These are phyloP conservation scores for Aspergillus tamarii DNA, from an alignment of 2,329 filamentous ascomycete species.

Conservation along the genomic window DNA sequence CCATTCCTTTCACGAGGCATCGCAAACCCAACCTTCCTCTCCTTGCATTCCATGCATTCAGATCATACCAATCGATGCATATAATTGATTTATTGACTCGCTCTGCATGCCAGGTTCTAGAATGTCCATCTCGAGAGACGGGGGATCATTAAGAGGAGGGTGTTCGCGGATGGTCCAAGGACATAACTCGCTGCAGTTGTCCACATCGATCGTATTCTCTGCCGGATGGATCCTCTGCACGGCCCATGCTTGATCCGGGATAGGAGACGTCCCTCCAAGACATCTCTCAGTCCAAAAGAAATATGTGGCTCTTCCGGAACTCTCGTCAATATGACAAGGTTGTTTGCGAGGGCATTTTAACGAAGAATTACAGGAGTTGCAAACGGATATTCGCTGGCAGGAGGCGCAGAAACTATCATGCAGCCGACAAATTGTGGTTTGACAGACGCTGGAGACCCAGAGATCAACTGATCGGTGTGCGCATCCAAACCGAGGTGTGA, in stretches of 20 bases:
- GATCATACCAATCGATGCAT: constrained; percentile 40
- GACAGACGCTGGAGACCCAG: constrained; percentile 44
- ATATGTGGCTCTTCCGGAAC: constrained; percentile 34
- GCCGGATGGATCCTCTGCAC: constrained; percentile 43
- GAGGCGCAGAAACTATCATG: constrained; percentile 38
- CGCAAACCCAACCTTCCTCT: not conserved
- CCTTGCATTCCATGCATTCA: constrained; percentile 17
- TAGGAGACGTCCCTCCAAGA: constrained; percentile 32
- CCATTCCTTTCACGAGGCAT: not conserved
- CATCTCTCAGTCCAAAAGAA: constrained; percentile 40
- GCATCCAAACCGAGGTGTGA: constrained; percentile 45
- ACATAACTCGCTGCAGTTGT: constrained; percentile 43
- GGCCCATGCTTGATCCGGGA: constrained; percentile 38
- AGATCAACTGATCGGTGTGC: constrained; percentile 44
- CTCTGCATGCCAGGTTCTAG: constrained; percentile 36
- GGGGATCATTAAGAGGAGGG: constrained; percentile 36
- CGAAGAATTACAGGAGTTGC: constrained; percentile 37
- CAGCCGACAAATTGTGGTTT: constrained; percentile 40
- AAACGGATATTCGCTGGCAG: constrained; percentile 41
- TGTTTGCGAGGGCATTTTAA: constrained; percentile 41
- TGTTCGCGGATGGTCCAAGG: constrained; percentile 45
- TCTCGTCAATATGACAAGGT: constrained; percentile 28
- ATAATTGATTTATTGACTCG: constrained; percentile 38
- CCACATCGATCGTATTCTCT: constrained; percentile 35
- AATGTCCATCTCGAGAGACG: constrained; percentile 38